Percentiles rank a stretch among this genome's conserved stretches.
Conservation (phyloP, 139 green algal species). For the Axilococcus clingmanii region DNA sequence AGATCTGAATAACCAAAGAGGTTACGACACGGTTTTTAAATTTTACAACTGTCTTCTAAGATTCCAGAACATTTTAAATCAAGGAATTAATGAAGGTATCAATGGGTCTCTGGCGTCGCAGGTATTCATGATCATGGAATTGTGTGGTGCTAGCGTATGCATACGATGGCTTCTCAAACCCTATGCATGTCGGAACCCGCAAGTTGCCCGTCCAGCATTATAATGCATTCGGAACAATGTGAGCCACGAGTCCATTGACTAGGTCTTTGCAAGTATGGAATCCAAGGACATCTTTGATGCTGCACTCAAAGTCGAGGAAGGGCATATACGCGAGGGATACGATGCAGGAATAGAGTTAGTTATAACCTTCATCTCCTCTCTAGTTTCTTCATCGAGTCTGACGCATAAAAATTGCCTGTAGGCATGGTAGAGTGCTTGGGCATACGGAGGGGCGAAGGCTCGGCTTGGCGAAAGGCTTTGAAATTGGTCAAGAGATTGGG, state of each 20-base stretch:
- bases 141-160: no score
- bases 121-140: no score
- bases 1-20: background rate
- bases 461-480: conserved; percentile 64
- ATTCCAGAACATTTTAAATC: no score
- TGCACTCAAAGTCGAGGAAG: conserved; percentile 8
- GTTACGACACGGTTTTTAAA: background rate
- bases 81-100: no score
- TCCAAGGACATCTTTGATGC: background rate
- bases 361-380: conserved; percentile 5
- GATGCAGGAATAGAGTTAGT: conserved; percentile 25
- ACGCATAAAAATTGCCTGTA: conserved; percentile 5
- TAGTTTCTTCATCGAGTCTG: conserved; percentile 3
- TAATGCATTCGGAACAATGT: background rate
- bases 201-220: no score
- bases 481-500: conserved; percentile 65
- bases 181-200: no score
- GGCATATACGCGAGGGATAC: conserved; percentile 30
- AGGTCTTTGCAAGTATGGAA: background rate
- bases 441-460: conserved; percentile 42
- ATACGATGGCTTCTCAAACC: no score
- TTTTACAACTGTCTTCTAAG: no score
- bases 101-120: no score
- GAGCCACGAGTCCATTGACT: background rate
- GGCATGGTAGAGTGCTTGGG: background rate